These are phyloP conservation scores for Globisporangium cylindrosporum DNA, from an alignment of 352 stramenopile species.

Conservation along the genomic window DNA sequence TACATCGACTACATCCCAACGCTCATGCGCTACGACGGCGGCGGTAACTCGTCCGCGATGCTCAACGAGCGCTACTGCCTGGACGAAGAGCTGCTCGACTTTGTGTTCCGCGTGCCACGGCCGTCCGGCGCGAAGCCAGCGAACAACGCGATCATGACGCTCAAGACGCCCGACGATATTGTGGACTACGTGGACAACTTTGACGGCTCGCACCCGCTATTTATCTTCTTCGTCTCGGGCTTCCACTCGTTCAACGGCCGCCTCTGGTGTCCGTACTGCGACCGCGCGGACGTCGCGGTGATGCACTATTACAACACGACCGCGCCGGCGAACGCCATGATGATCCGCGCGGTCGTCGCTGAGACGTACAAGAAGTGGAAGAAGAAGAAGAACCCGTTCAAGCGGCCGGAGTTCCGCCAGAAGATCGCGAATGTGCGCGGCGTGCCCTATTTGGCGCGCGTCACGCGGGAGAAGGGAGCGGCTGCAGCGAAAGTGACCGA, in stretches of 20 bases:
- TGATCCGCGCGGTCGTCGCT: conserved; percentile 55
- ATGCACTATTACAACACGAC: conserved; percentile 81
- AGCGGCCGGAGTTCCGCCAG: conserved; percentile 48
- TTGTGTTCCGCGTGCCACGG: conserved; percentile 56
- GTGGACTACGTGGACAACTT: conserved; percentile 53
- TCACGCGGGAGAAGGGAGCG: conserved; percentile 36
- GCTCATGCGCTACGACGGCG: conserved; percentile 75
- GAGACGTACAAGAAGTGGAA: conserved; percentile 69
- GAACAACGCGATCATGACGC: conserved; percentile 55
- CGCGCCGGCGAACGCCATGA: conserved; percentile 45
- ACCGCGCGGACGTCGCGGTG: conserved; percentile 64
- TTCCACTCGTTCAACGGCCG: conserved; percentile 72
- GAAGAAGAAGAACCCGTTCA: conserved; percentile 75
- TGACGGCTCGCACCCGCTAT: conserved; percentile 72
- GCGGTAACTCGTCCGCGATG: conserved; percentile 65
- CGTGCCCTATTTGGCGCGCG: conserved; percentile 62
- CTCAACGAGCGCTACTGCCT: conserved; percentile 67
- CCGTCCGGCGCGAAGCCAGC: conserved; percentile 29
- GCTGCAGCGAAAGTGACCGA: conserved; percentile 43
- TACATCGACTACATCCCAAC: conserved; percentile 82
- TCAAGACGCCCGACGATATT: conserved; percentile 35
- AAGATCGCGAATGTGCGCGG: conserved; percentile 55
- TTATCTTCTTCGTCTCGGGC: conserved; percentile 74
- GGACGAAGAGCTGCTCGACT: conserved; percentile 64
- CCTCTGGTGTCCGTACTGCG: conserved; percentile 82